These are phyloP conservation scores for Tilletia caries DNA, from an alignment of 1,284 basidiomycete genomes.

Conservation along the genomic window DNA sequence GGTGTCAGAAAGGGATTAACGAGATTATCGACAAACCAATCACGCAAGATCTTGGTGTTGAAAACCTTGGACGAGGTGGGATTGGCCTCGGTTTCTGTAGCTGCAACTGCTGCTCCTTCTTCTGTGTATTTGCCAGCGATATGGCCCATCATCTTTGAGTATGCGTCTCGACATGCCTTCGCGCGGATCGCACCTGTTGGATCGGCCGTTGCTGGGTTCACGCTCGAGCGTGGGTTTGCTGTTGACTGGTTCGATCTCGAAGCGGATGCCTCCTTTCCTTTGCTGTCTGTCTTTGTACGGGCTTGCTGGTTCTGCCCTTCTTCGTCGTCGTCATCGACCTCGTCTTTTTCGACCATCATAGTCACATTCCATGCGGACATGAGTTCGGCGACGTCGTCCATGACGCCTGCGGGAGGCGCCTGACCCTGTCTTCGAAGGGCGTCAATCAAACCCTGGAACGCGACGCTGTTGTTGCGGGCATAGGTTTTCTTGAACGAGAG, in stretches of 20 bases:
- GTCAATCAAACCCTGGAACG: slow-evolving; percentile 16
- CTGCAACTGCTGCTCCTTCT: no score
- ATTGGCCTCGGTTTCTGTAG: no score
- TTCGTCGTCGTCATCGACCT: no score
- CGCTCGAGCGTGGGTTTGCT: background rate
- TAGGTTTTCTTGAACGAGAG: slow-evolving; percentile 36
- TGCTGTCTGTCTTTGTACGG: no score
- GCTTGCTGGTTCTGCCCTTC: no score
- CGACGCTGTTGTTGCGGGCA: slow-evolving; percentile 23
- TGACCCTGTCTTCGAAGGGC: background rate
- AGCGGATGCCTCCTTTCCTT: no score
- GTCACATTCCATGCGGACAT: slow-evolving; percentile 18
- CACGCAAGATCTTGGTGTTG: slow-evolving; percentile 35
- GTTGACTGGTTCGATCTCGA: background rate
- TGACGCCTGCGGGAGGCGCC: background rate
- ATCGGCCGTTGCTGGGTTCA: background rate
- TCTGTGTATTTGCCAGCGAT: slow-evolving; percentile 36
- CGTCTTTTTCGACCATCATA: slow-evolving; percentile 16
- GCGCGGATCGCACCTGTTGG: background rate
- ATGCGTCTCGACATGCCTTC: slow-evolving; percentile 20
- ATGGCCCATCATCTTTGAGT: slow-evolving; percentile 31
- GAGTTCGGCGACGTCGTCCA: slow-evolving; percentile 14
- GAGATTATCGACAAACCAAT: slow-evolving; percentile 38
- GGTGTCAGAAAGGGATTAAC: slow-evolving; percentile 35
- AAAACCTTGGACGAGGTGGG: slow-evolving; percentile 6